These are phyloP conservation scores for Nakazawaea pomicola DNA, from an alignment of 805 yeast genomes.

Conservation along the genomic window DNA sequence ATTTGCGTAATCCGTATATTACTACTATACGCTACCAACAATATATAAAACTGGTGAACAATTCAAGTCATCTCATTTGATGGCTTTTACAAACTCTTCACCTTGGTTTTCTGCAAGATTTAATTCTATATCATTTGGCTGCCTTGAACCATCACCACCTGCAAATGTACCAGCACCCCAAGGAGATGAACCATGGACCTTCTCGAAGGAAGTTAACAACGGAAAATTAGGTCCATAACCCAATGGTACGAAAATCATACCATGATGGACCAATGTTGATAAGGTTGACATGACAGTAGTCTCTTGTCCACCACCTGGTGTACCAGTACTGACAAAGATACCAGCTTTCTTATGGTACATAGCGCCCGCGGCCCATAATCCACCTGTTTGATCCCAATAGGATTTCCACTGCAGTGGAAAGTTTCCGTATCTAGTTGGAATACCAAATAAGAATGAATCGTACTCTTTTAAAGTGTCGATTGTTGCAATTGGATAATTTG, in stretches of 20 bases:
- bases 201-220: constrained; percentile 50
- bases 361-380: constrained; percentile 68
- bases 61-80: too few species aligned
- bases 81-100: constrained; percentile 47
- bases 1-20: too few species aligned
- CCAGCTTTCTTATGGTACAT: constrained; percentile 73
- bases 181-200: constrained; percentile 77
- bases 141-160: constrained; percentile 70
- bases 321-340: constrained; percentile 64
- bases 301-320: constrained; percentile 82
- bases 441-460: constrained; percentile 73
- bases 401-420: constrained; percentile 72
- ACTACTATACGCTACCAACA: too few species aligned
- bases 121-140: constrained; percentile 58
- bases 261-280: constrained; percentile 67
- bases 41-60: too few species aligned
- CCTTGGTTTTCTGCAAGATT: constrained; percentile 68
- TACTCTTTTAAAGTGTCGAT: constrained; percentile 50
- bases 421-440: constrained; percentile 77
- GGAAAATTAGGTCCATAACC: constrained; percentile 62
- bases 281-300: constrained; percentile 55
- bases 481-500: constrained; percentile 54
- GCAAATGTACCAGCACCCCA: constrained; percentile 88
- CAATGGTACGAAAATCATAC: constrained; percentile 70
- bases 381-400: constrained; percentile 77